These are phyloP conservation scores for Phaeodactylum tricornutum DNA, from an alignment of 108 stramenopile species.

Conservation along the genomic window DNA sequence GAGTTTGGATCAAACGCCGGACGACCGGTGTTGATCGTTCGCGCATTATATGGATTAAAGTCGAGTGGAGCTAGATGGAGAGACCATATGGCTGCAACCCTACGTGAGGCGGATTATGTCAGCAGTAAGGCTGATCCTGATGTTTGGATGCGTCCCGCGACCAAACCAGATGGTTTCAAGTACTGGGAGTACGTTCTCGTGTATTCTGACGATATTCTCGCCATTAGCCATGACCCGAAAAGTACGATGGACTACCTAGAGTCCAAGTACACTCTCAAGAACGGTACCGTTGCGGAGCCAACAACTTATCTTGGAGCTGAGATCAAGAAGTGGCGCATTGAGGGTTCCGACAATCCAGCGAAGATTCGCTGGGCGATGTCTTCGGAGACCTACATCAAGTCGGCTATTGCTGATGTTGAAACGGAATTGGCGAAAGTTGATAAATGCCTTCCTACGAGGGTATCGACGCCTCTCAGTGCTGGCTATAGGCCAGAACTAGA, in stretches of 20 bases:
- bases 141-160: neutral
- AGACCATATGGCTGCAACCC: too few relatives aligned
- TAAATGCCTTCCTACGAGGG: too few relatives aligned
- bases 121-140: slow-evolving; percentile 16
- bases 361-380: slow-evolving; percentile 22
- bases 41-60: slow-evolving; percentile 30
- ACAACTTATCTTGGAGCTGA: slow-evolving; percentile 16
- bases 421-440: slow-evolving; percentile 3
- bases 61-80: too few relatives aligned
- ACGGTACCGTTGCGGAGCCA: slow-evolving; percentile 7
- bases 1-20: too few relatives aligned
- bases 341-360: neutral
- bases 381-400: slow-evolving; percentile 12
- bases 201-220: slow-evolving; percentile 23
- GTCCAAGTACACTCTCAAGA: slow-evolving; percentile 11
- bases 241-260: neutral
- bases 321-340: neutral
- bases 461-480: neutral
- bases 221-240: slow-evolving; percentile 8
- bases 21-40: too few relatives aligned
- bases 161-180: slow-evolving; percentile 7
- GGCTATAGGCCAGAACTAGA: slow-evolving; percentile 11
- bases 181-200: slow-evolving; percentile 27
- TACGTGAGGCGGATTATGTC: too few relatives aligned
- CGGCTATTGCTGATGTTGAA: slow-evolving; percentile 10